Conservation (phyloP, 257 asterid genomes). For the Handroanthus guayacan region DNA sequence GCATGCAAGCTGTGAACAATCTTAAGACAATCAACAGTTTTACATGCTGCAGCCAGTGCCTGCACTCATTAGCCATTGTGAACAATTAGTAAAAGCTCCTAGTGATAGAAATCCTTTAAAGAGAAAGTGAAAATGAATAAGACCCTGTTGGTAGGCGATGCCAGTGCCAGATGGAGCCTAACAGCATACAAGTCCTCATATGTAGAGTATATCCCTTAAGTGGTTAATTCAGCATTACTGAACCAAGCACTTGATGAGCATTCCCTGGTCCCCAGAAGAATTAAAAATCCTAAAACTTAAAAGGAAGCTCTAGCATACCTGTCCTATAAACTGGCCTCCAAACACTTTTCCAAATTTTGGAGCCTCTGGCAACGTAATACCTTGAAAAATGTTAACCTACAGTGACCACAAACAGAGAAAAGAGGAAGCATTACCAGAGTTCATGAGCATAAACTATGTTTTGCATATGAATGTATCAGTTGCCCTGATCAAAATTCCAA, state of each 20-base stretch:
- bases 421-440: slow-evolving; percentile 19
- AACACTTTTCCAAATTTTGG: slow-evolving; percentile 88
- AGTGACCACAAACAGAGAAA: slow-evolving; percentile 30
- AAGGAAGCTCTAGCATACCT: slow-evolving; percentile 56
- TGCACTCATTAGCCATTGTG: slow-evolving; percentile 54
- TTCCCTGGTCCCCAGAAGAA: slow-evolving; percentile 14
- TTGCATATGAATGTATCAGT: slow-evolving; percentile 23
- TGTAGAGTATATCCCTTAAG: slow-evolving; percentile 6
- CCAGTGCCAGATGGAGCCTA: slow-evolving; percentile 26
- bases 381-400: slow-evolving; percentile 83
- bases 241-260: slow-evolving; percentile 19
- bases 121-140: slow-evolving; percentile 13
- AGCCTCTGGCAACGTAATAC: slow-evolving; percentile 94
- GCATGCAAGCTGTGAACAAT: slow-evolving; percentile 92
- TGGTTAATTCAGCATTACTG: slow-evolving; percentile 19
- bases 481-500: slow-evolving; percentile 1
- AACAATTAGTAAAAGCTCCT: slow-evolving; percentile 33
- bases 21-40: slow-evolving; percentile 95
- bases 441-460: slow-evolving; percentile 22
- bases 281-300: not conserved
- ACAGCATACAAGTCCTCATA: not conserved
- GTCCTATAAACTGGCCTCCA: slow-evolving; percentile 99
- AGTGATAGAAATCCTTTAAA: slow-evolving; percentile 26
- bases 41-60: slow-evolving; percentile 98
- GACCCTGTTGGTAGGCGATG: not conserved